Evolutionary conservation across 805 yeast genomes (phyloP), one percentile per base, ranked within the genome.

Genomic region (Saccharomycopsis capsularis): DNA sequence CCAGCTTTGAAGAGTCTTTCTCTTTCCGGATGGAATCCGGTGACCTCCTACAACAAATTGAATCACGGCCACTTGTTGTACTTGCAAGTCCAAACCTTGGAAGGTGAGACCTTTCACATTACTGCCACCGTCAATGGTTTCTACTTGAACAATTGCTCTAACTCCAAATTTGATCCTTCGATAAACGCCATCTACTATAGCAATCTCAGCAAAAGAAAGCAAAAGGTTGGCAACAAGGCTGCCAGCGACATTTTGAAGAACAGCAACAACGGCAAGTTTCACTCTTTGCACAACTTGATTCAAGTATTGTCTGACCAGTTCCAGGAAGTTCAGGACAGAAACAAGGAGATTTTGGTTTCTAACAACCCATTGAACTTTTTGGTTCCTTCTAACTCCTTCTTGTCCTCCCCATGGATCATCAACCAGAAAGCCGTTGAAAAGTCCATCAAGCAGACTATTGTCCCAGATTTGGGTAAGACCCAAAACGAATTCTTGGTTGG

Each of bases 1-100:
- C 71, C 74, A 47, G 84, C 91, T 6, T 66, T 93, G 53, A 76
- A 72, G 55, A 68, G 76, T 0, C 65, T 79, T 42, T 61, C 68
- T 46, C 63, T 88, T 44, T 85, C 96, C 13, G 76, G 78, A 47
- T 91, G 96, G 93, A 82, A 85, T 55, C 96, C 97, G 3, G 88
- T 88, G 13, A 82, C 91, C 27, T 69, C 82, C 16, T 67, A 70
- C 45, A 78, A 75, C 61, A 75, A 69, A 57, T 50, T 67, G n/a
- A 56, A 73, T 42, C 75, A 74, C 61, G 98, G 98, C 23, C 95
- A 90, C 60, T 70, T 90, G 57, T 69, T 84, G 50, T 91, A 91
- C 64, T 69, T 93, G 59, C 77, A 77, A 49, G 71, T 80, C 38
- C 82, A 79, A 58, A 85, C 96, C 42, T 69, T 85, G 55, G 98